These are phyloP conservation scores for Chaetomium fimeti DNA, from an alignment of 495 filamentous ascomycete species.

Conservation along the genomic window DNA sequence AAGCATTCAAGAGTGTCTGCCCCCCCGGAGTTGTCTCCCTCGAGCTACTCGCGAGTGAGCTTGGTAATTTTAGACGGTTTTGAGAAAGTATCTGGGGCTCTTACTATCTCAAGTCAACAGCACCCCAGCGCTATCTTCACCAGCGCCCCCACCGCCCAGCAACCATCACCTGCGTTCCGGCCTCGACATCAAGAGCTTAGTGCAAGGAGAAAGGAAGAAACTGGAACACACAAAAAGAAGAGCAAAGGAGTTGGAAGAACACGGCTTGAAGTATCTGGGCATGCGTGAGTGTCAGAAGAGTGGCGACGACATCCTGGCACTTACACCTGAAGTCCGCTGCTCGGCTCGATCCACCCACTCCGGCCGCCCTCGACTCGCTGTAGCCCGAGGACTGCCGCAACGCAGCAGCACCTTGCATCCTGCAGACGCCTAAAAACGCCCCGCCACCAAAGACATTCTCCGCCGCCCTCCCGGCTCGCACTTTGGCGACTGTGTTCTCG, in stretches of 20 bases:
- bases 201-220: not conserved
- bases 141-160: not conserved
- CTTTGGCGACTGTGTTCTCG: constrained; percentile 18
- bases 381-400: not conserved
- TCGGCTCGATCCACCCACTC: not conserved
- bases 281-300: constrained; percentile 4
- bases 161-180: not conserved
- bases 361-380: not conserved
- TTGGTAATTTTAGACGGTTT: not conserved
- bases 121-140: not conserved
- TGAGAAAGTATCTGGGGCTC: not conserved
- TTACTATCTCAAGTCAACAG: not conserved
- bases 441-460: not conserved
- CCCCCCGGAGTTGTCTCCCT: not conserved
- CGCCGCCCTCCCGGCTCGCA: constrained; percentile 4
- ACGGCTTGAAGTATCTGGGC: not conserved
- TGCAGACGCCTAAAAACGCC: constrained; percentile 23
- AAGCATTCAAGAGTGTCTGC: not conserved
- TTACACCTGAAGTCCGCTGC: not conserved
- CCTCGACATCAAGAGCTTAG: not conserved
- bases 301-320: not conserved
- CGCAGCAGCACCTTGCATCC: constrained; percentile 18
- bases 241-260: too few relatives aligned
- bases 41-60: not conserved
- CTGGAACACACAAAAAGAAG: not conserved